These are phyloP conservation scores for Suillus alpinus DNA, from an alignment of 768 basidiomycete species.

Conservation along the genomic window DNA sequence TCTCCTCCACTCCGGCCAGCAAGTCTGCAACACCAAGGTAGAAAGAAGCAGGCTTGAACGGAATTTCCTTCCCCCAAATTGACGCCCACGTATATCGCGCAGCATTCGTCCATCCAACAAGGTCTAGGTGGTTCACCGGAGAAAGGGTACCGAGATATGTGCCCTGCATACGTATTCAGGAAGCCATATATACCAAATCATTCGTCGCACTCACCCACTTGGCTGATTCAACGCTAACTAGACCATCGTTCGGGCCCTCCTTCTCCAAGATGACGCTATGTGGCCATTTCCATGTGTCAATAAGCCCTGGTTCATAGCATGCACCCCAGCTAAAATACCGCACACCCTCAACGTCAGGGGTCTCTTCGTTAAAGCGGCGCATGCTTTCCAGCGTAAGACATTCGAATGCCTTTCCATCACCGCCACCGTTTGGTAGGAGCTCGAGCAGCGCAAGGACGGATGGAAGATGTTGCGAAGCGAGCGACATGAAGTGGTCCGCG, in stretches of 20 bases:
- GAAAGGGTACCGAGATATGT: slow-evolving; percentile 92
- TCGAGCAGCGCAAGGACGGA: slow-evolving; percentile 74
- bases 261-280: slow-evolving; percentile 79
- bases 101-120: slow-evolving; percentile 92
- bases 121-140: slow-evolving; percentile 88
- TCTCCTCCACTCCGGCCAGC: slow-evolving; percentile 75
- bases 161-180: slow-evolving; percentile 47
- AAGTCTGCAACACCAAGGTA: slow-evolving; percentile 82
- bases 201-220: slow-evolving; percentile 59
- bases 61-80: slow-evolving; percentile 84
- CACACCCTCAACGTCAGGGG: slow-evolving; percentile 74
- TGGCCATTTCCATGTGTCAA: slow-evolving; percentile 85
- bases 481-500: slow-evolving; percentile 83
- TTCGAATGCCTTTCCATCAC: slow-evolving; percentile 93
- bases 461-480: slow-evolving; percentile 67
- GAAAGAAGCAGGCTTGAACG: slow-evolving; percentile 89
- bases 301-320: slow-evolving; percentile 79
- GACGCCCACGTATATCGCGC: slow-evolving; percentile 88
- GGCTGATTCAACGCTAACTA: slow-evolving; percentile 84
- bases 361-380: slow-evolving; percentile 84
- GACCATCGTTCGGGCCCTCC: slow-evolving; percentile 93
- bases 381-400: slow-evolving; percentile 83
- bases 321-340: slow-evolving; percentile 97
- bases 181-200: neutral
- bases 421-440: slow-evolving; percentile 85